Evolutionary conservation across 305 asterid genomes (phyloP), one percentile per base, ranked within the genome.

Genomic region (Vinca major): DNA sequence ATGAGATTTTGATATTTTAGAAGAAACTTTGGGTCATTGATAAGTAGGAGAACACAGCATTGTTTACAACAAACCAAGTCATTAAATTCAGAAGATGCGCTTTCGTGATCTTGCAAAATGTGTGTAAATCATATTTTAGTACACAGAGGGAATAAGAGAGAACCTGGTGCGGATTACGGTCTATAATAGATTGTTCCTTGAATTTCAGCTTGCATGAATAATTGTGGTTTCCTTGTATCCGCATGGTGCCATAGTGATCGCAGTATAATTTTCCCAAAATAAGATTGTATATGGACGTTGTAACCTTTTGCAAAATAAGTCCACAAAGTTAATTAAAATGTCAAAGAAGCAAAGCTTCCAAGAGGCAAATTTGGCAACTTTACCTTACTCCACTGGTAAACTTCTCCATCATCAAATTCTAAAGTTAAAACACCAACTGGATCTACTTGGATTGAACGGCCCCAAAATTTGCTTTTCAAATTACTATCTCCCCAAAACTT

Each of bases 131-230:
- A 45, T 33, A 65, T 50, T 54, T 45, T 33, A 50, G 40, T 53
- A 7, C 47, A 37, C 58, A 76, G n/a, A n/a, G 56, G 57, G 73
- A 41, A 54, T 14, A 49, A 70, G 67, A 69, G 66, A 66, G 77
- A 56, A 92, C 96, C 97, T 92, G 97, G 74, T 92, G 98, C 71
- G 98, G 96, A 78, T 92, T 92, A 77, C 98, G 81, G 67, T 90
- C 98, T 67, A 92, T 81, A 62, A 93, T 87, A 71, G 99, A 93
- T 79, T 89, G 97, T 88, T 93, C 97, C 86, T 93, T 93, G 84
- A 93, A 93, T 73, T 93, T 93, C 74, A 93, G 86, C 75, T 84
- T 91, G 73, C 99, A 90, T 7, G 96, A 89, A 75, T 84, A 87
- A 66, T 80, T 62, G 21, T 74, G 73, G 75, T 83, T 90, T 80